These are phyloP conservation scores for Alternaria angustiovoidea DNA, from an alignment of 2,329 filamentous ascomycete species.

Conservation along the genomic window DNA sequence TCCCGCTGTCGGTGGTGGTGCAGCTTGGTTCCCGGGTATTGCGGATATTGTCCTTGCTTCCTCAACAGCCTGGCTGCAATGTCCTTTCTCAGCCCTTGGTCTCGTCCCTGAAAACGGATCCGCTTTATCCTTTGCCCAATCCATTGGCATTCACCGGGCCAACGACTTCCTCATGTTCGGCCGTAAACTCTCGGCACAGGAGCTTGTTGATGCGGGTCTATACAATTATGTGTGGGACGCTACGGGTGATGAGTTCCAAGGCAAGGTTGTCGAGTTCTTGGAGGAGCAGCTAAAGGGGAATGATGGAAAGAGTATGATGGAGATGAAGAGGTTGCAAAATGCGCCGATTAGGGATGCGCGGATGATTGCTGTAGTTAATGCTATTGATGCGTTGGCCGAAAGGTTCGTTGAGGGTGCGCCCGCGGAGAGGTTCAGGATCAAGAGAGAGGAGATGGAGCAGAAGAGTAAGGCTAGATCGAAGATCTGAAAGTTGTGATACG, in stretches of 20 bases:
- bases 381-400: constrained; percentile 58
- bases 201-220: constrained; percentile 55
- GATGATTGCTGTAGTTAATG: constrained; percentile 58
- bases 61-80: constrained; percentile 56
- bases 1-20: constrained; percentile 60
- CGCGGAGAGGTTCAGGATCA: constrained; percentile 54
- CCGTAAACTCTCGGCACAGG: constrained; percentile 54
- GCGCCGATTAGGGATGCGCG: constrained; percentile 54
- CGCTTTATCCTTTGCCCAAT: constrained; percentile 56
- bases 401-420: constrained; percentile 60
- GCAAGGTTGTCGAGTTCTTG: constrained; percentile 53
- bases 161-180: constrained; percentile 64
- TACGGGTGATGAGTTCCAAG: constrained; percentile 53
- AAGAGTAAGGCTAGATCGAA: constrained; percentile 46
- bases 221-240: constrained; percentile 57
- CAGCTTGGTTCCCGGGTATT: constrained; percentile 60
- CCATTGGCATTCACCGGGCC: constrained; percentile 59
- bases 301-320: constrained; percentile 63
- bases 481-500: constrained; percentile 24
- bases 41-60: constrained; percentile 60
- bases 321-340: constrained; percentile 61
- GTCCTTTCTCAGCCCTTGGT: constrained; percentile 58
- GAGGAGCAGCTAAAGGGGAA: constrained; percentile 55
- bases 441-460: constrained; percentile 47
- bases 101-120: constrained; percentile 61